phyloP scores from a whole-genome alignment of 768 basidiomycete species.

The Steccherinum ochraceum region DNA sequence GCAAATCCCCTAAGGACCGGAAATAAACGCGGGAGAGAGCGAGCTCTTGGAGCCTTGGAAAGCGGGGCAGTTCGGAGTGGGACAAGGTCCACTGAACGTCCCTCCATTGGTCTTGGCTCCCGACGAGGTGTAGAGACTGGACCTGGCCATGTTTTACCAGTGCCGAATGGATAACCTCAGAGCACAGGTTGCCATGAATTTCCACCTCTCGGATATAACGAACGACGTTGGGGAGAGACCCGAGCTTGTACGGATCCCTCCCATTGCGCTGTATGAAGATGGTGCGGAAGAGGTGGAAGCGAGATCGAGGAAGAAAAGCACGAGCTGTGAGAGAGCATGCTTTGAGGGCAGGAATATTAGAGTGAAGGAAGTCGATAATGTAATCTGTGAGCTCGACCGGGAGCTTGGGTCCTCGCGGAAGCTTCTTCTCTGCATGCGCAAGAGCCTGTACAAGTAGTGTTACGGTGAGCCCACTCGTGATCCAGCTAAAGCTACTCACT shows the following conservation, averaged over 20 bases:
- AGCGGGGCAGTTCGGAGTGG: slow-evolving; percentile 2
- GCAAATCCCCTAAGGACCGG: slow-evolving; percentile 2
- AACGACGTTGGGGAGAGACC: slow-evolving; percentile 5
- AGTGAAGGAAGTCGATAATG: slow-evolving; percentile 12
- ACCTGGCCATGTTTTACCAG: slow-evolving; percentile 5
- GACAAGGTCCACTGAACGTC: not conserved
- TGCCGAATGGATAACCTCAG: slow-evolving; percentile 3
- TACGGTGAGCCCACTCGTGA: too few species aligned
- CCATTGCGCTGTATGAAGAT: slow-evolving; percentile 6
- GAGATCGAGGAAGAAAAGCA: slow-evolving; percentile 6
- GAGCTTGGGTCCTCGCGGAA: not conserved
- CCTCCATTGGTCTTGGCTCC: not conserved
- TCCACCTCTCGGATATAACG: slow-evolving; percentile 2
- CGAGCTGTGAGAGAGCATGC: slow-evolving; percentile 8
- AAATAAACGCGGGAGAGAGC: slow-evolving; percentile 3
- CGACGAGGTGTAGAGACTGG: slow-evolving; percentile 1
- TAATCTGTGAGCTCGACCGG: slow-evolving; percentile 11
- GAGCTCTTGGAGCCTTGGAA: slow-evolving; percentile 2
- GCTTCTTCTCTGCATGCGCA: not conserved
- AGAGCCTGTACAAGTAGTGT: too few species aligned
- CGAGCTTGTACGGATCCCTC: slow-evolving; percentile 9
- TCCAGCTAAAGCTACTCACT: too few species aligned
- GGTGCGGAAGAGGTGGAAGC: slow-evolving; percentile 7
- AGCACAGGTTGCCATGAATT: slow-evolving; percentile 3
- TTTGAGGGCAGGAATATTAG: slow-evolving; percentile 5